phyloP scores from a whole-genome alignment of 495 filamentous ascomycete species.

The Aspergillus homomorphus region DNA sequence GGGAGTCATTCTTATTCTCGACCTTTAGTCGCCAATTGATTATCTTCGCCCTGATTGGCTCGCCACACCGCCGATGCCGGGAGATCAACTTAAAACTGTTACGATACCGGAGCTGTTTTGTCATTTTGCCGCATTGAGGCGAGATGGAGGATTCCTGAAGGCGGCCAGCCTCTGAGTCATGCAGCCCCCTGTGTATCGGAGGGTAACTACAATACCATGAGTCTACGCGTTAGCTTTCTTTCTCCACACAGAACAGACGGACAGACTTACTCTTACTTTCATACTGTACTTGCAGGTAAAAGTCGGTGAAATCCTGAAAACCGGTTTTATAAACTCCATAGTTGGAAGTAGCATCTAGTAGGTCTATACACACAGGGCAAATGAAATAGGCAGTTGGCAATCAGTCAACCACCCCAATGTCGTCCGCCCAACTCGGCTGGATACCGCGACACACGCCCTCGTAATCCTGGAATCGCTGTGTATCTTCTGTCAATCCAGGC shows the following conservation, averaged over 20 bases:
- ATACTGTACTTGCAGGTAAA: background rate
- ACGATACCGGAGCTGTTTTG: background rate
- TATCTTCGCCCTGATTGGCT: slow-evolving; percentile 22
- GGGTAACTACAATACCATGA: background rate
- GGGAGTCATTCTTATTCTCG: slow-evolving; percentile 14
- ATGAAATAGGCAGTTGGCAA: background rate
- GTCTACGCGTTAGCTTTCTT: too few species aligned
- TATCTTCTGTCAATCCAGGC: slow-evolving; percentile 50
- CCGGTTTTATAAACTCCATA: background rate
- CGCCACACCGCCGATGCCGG: slow-evolving; percentile 17
- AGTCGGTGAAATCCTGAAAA: background rate
- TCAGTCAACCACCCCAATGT: slow-evolving; percentile 59
- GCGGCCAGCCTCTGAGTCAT: background rate
- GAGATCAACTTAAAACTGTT: background rate
- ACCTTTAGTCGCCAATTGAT: slow-evolving; percentile 4
- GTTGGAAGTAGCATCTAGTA: background rate
- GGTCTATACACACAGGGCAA: background rate
- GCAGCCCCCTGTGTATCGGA: background rate
- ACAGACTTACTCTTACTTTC: background rate
- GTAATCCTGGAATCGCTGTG: slow-evolving; percentile 69
- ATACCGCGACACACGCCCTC: slow-evolving; percentile 76
- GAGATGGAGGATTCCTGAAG: background rate
- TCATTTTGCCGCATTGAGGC: background rate
- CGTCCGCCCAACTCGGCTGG: slow-evolving; percentile 80
- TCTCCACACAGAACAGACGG: too few species aligned